A percentile compares a stretch with the other conserved stretches of the same genome.
These are phyloP conservation scores for Taxillus chinensis DNA, from an alignment of 164 flowering plant genomes.

Conservation along the genomic window DNA sequence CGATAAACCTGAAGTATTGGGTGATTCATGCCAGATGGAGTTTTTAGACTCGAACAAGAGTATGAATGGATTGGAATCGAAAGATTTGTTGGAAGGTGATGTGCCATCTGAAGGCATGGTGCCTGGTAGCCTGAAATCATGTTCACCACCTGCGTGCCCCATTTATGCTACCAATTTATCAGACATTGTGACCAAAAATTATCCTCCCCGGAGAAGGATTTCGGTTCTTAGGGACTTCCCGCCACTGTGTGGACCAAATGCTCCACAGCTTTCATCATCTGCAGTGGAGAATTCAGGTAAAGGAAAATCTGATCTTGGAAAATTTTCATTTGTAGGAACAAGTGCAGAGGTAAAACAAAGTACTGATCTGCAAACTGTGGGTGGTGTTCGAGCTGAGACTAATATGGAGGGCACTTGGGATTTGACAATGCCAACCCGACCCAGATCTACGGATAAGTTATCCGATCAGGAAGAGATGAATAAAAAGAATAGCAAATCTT, in stretches of 20 bases:
- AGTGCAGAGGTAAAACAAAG: conserved; percentile 1
- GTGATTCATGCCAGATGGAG: background rate
- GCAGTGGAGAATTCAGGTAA: background rate
- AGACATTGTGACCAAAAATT: conserved; percentile 12
- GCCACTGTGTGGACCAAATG: conserved; percentile 38
- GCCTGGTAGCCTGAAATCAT: background rate
- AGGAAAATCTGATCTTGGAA: conserved; percentile 8
- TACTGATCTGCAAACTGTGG: background rate
- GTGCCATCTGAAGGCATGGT: background rate
- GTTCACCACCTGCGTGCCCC: conserved; percentile 5
- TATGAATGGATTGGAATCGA: background rate
- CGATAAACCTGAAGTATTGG: background rate
- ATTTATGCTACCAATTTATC: background rate
- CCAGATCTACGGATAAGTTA: background rate
- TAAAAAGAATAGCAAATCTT: background rate
- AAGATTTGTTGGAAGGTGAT: background rate
- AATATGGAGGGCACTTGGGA: background rate
- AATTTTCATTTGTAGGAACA: background rate
- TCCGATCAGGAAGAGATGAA: background rate
- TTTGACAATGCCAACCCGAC: background rate
- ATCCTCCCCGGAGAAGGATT: conserved; percentile 36
- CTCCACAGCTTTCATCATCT: conserved; percentile 10
- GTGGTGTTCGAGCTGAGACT: conserved; percentile 2
- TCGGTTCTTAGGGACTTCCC: conserved; percentile 31
- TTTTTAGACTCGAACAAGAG: background rate